Base-by-base conservation (phyloP, 768 basidiomycete genomes). In the Tulasnella sp. region DNA sequence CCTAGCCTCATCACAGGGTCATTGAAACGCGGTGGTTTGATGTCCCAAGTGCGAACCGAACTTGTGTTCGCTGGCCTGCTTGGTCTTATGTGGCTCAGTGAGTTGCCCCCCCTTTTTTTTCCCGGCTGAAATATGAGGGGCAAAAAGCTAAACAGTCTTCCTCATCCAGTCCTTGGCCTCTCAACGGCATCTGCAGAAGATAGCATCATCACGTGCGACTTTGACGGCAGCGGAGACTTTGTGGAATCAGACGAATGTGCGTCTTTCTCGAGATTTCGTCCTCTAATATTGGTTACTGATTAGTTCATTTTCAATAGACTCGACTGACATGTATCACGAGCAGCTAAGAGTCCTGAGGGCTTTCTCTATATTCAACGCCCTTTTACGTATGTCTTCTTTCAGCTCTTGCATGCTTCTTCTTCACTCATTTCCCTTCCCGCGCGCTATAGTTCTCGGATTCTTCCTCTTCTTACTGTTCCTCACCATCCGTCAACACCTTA, bases 241-340 rank as follows among this genome's bases (percentile, higher is more conserved):
- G 56, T 48, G 57, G 75, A 75, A 25, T 70, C 83, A 48, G 77
- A 84, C 43, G 77, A 81, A 29, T 70, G 80, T 58, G 79, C 83
- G 56, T 80, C 77, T 63, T 88, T 87, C 88, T 66, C 72, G 85
- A 76, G 42, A 24, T 12, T 21, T 30, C 25, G 34, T 7, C 34
- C 5, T 15, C 38, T 45, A 45, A 30, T 34, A 5, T 25, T 30
- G 51, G 52, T 17, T 17, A n/a, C 57, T 45, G 19, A 54, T 38
- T 53, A 19, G 43, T 49, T 60, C 42, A 50, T 25, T 31, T 50
- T 56, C 41, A 29, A 8, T 65, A 90, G 88, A 89, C 72, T 82
- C 85, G 58, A 89, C 87, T 22, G 84, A 87, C 65, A 85, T 85
- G 61, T 91, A 84, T 69, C 88, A 88, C 64, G 87, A 87, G n/a